Evolutionary conservation across 1,139 yeast species (phyloP), one percentile per base, ranked within the genome.

Genomic region (Hyphopichia fennica): DNA sequence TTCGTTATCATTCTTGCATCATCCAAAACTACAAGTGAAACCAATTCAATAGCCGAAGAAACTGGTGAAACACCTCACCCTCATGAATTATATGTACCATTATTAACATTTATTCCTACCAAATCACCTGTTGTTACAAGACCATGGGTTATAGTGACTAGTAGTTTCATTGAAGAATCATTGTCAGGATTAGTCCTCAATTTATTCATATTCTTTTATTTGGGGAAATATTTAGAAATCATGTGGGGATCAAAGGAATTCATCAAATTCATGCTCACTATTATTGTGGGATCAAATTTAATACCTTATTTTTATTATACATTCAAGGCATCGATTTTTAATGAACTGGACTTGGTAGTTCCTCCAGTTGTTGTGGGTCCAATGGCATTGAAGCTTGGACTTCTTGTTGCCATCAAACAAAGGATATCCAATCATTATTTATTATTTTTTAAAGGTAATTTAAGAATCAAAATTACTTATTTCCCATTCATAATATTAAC

Each of bases 331-430:
- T 11, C 40, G 27, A 54, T 67, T 2, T 61, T 59, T 1, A 67
- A 49, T 16, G 42, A 43, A 38, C 46, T 43, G 53, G 9, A 69
- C 60, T 40, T 65, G 52, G 39, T 66, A 46, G 75, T 62, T 4
- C 73, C 73, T 1, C 75, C 75, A 2, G 72, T 68, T 14, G 63
- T 69, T 8, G 53, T 62, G 35, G 55, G 70, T 1, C 58, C 68
- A n/a, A 63, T 63, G 66, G 67, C 72, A 45, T 61, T 56, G 37
- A 64, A 65, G 28, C 67, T 72, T 62, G 76, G 73, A 15, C 56
- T 72, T 27, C 53, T 74, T 10, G 71, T 72, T 11, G 77, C 77
- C 4, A 60, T 71, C 5, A 72, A 72, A 45, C 78, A 73, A 51
- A 51, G 78, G 32, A 70, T 73, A 15, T 67, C 75, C 16, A 63